Base-by-base conservation (phyloP, 257 asterid genomes). In the Rauvolfia tetraphylla region DNA sequence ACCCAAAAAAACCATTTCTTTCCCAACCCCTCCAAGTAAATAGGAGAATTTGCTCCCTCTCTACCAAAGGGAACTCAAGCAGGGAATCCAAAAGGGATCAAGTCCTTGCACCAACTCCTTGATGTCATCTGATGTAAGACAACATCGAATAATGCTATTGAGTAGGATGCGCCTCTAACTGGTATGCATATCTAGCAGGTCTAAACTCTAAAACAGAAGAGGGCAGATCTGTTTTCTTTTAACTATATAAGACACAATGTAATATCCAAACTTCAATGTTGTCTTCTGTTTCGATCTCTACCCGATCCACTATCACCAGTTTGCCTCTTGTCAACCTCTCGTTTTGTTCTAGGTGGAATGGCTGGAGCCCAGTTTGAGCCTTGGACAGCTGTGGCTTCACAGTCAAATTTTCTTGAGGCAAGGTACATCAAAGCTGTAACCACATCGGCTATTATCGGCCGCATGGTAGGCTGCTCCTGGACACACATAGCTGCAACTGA, bases 401-500 rank as follows among this genome's bases (percentile, higher is more conserved):
- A 84, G 69, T 90, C 84, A 31, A 82, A 90, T 31, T 90, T 91
- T 75, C 91, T 95, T 17, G 91, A 74, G 46, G 98, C 87, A 14
- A 94, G 97, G 85, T 90, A 92, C 34, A 87, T 82, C 75, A 94
- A 81, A 62, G 98, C 98, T 0, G 97, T 92, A 72, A 94, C 98
- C 27, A 94, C 97, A 33, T 94, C 98, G 0, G 96, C 94, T 27
- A 94, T 92, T 70, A 79, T 83, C 51, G 98, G 98, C 1, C 97
- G 88, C 83, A 88, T 59, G 75, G 82, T 81, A 25, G 98, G 97
- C 72, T 89, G 90, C 75, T 94, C 98, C 78, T 94, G 97, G 49
- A 89, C 92, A 70, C 98, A 94, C 96, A 94, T 90, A 49, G 96
- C 94, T 65, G 98, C 98, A 71, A 94, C 83, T 5, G 97, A 91